These are phyloP conservation scores for Chlorophyllum brunneum DNA, from an alignment of 768 basidiomycete species.

Conservation along the genomic window DNA sequence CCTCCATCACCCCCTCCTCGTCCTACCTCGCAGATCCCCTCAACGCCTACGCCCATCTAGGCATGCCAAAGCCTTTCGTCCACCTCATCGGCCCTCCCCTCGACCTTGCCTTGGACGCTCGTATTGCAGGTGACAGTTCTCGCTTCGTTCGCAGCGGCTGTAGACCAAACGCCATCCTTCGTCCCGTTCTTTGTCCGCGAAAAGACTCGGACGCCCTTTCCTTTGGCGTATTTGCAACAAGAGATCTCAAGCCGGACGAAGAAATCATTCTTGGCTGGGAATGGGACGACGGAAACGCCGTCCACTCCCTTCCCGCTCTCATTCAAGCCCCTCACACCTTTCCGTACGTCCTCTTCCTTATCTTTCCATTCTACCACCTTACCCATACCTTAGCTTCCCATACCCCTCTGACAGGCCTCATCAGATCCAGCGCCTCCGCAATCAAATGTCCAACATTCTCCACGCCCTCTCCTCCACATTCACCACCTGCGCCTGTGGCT, in stretches of 20 bases:
- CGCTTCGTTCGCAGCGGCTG: constrained; percentile 66
- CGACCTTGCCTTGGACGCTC: constrained; percentile 73
- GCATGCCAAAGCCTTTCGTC: constrained; percentile 82
- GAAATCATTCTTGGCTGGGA: constrained; percentile 94
- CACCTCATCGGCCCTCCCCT: constrained; percentile 76
- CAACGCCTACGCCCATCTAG: constrained; percentile 82
- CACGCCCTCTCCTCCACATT: constrained; percentile 69
- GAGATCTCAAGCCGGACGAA: constrained; percentile 72
- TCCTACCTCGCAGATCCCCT: constrained; percentile 75
- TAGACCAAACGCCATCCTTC: constrained; percentile 60
- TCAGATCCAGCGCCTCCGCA: constrained; percentile 49
- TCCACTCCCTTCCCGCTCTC: constrained; percentile 73
- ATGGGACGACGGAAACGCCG: constrained; percentile 90
- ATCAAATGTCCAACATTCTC: constrained; percentile 67
- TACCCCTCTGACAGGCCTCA: constrained; percentile 33
- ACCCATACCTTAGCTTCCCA: constrained; percentile 13
- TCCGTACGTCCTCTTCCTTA: constrained; percentile 41
- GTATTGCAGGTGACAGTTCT: constrained; percentile 61
- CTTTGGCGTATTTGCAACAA: constrained; percentile 79
- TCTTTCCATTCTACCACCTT: constrained; percentile 15
- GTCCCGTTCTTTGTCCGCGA: constrained; percentile 47
- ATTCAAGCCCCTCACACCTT: constrained; percentile 54
- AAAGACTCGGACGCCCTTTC: constrained; percentile 32
- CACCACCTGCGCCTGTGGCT: constrained; percentile 72
- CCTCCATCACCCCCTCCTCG: constrained; percentile 61